Evolutionary conservation across 805 yeast genomes (phyloP).

Genomic region (Ogataea naganishii): DNA sequence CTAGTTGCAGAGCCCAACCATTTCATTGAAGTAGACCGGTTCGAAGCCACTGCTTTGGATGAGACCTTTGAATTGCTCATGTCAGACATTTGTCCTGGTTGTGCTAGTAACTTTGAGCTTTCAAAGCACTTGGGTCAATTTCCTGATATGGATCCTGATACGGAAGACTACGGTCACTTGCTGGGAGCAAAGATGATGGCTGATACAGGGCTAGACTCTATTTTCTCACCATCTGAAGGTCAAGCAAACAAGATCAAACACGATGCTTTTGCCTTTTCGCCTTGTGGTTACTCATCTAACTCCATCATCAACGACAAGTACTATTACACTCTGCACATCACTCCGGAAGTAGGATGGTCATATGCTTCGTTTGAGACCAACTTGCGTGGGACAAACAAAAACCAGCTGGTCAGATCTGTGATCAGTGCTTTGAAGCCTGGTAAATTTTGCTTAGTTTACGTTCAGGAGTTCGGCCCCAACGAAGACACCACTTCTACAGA

Average conservation of each 20-base stretch:
- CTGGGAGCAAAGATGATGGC: conserved; percentile 64
- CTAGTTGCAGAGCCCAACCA: too few species aligned
- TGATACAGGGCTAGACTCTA: conserved; percentile 49
- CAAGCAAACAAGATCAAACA: conserved; percentile 31
- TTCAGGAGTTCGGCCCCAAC: conserved; percentile 16
- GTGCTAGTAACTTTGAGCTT: conserved; percentile 46
- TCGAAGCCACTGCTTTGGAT: too few species aligned
- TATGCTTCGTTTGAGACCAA: conserved; percentile 95
- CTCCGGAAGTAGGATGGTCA: conserved; percentile 92
- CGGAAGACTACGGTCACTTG: conserved; percentile 70
- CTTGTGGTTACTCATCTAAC: conserved; percentile 93
- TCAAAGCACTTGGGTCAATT: conserved; percentile 20
- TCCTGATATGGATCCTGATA: conserved; percentile 36
- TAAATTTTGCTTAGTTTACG: conserved; percentile 45
- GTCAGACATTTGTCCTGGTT: conserved; percentile 65
- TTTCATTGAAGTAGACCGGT: too few species aligned
- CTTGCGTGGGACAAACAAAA: conserved; percentile 45
- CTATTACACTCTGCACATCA: conserved; percentile 78
- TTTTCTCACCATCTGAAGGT: conserved; percentile 27
- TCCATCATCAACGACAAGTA: conserved; percentile 55
- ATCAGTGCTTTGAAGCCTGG: conserved; percentile 64
- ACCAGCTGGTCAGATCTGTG: conserved; percentile 51
- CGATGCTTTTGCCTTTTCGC: conserved; percentile 86
- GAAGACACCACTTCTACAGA: too few species aligned
- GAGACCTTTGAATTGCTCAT: conserved; percentile 84